A percentile compares a stretch with the other conserved stretches of the same genome.
Evolutionary conservation across 441 rosid genomes (phyloP).

Genomic region (Aleurites moluccanus): DNA sequence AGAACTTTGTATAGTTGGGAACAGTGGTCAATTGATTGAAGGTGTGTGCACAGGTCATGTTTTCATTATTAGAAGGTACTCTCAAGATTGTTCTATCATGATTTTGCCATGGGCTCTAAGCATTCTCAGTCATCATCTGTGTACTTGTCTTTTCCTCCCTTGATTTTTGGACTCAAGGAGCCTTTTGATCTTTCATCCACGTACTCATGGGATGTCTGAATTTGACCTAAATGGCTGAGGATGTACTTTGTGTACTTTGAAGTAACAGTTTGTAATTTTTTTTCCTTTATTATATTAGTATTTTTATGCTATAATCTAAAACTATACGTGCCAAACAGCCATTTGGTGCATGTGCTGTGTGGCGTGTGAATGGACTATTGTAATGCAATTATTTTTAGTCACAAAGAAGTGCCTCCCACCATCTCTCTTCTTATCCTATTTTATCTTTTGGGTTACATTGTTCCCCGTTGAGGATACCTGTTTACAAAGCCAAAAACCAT

Average conservation of each 20-base stretch:
- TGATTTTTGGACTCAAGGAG: slow-evolving; percentile 27
- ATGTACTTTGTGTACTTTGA: slow-evolving; percentile 36
- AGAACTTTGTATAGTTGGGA: slow-evolving; percentile 40
- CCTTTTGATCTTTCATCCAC: slow-evolving; percentile 26
- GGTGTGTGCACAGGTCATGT: slow-evolving; percentile 44
- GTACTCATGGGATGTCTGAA: slow-evolving; percentile 26
- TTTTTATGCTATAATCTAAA: slow-evolving; percentile 10
- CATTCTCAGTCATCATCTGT: slow-evolving; percentile 33
- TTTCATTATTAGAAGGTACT: slow-evolving; percentile 29
- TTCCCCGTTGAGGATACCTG: background rate
- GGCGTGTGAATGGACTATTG: background rate
- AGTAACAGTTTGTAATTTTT: slow-evolving; percentile 26
- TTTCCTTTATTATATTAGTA: slow-evolving; percentile 15
- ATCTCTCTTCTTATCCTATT: too few species aligned
- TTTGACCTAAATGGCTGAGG: slow-evolving; percentile 34
- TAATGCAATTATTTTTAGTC: background rate
- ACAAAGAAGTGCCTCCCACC: background rate
- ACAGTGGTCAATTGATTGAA: slow-evolving; percentile 39
- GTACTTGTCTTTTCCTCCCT: slow-evolving; percentile 24
- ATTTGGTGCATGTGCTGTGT: slow-evolving; percentile 2
- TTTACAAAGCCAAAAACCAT: background rate
- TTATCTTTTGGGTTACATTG: background rate
- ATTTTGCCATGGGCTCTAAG: slow-evolving; percentile 29
- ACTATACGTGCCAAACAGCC: background rate
- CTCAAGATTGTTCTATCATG: slow-evolving; percentile 32